Conservation (phyloP, 495 filamentous ascomycete genomes). For the Penicillium flavigenum region DNA sequence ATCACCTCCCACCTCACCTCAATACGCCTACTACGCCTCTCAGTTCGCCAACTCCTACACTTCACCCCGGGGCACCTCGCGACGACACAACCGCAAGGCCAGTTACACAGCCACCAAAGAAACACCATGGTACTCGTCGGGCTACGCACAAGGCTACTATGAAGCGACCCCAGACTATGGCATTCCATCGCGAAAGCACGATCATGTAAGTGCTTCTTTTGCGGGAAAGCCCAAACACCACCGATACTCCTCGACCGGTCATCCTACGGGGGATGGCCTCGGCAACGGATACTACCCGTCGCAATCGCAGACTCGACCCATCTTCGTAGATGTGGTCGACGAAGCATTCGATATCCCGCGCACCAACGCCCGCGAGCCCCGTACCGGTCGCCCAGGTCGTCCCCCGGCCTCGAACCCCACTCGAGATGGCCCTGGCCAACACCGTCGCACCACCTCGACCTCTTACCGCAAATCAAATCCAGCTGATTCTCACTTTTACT, state of each 20-base stretch:
- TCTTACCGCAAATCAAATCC: conserved; percentile 48
- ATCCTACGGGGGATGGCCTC: conserved; percentile 43
- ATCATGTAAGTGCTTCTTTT: conserved; percentile 59
- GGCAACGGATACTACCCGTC: conserved; percentile 33
- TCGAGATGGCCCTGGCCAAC: conserved; percentile 34
- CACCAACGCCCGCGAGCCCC: conserved; percentile 34
- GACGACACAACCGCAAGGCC: conserved; percentile 49
- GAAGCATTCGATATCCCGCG: conserved; percentile 49
- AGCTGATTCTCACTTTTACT: conserved; percentile 56
- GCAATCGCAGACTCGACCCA: conserved; percentile 51
- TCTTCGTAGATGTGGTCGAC: conserved; percentile 56
- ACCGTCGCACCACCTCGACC: conserved; percentile 38
- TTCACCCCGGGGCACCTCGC: conserved; percentile 42
- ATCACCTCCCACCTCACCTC: conserved; percentile 51
- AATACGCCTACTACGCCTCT: conserved; percentile 49
- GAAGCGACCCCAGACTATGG: conserved; percentile 49
- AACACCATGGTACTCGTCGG: conserved; percentile 43
- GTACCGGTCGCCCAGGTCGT: conserved; percentile 23
- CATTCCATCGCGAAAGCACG: conserved; percentile 53
- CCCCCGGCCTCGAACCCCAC: conserved; percentile 26
- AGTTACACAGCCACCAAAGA: conserved; percentile 47
- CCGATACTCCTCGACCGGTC: conserved; percentile 41
- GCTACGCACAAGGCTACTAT: conserved; percentile 41
- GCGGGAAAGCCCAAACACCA: conserved; percentile 39
- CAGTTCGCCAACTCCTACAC: conserved; percentile 42